phyloP scores from a whole-genome alignment of 2,329 filamentous ascomycete species.

The Phialophora tarda region DNA sequence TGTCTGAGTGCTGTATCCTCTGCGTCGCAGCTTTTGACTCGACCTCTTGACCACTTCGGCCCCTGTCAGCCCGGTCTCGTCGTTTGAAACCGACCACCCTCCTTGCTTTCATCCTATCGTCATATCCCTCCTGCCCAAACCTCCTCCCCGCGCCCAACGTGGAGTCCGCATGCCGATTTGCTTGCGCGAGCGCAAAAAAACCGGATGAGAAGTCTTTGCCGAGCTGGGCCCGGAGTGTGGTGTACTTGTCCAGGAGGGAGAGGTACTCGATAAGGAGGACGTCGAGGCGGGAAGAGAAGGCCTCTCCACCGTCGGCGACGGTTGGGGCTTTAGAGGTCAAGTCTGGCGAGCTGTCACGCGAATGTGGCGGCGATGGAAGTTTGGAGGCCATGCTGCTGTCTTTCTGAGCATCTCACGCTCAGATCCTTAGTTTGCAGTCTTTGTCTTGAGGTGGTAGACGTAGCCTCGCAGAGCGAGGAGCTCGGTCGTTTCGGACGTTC shows the following conservation, averaged over 20 bases:
- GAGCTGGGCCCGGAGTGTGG: conserved; percentile 35
- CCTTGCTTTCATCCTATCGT: conserved; percentile 57
- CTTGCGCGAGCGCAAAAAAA: conserved; percentile 55
- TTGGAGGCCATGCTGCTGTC: not conserved
- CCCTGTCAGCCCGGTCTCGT: conserved; percentile 35
- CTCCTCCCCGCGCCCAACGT: conserved; percentile 47
- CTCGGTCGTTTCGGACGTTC: conserved; percentile 31
- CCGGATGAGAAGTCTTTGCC: conserved; percentile 43
- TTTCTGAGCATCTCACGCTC: not conserved
- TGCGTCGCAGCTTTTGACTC: conserved; percentile 14
- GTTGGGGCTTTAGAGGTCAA: not conserved
- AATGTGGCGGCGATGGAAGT: conserved; percentile 31
- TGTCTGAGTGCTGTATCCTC: not conserved
- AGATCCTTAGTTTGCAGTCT: not conserved
- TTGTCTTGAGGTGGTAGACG: not conserved
- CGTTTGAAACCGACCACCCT: conserved; percentile 40
- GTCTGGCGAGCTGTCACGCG: conserved; percentile 19
- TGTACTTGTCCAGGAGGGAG: conserved; percentile 40
- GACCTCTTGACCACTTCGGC: conserved; percentile 20
- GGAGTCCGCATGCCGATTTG: conserved; percentile 54
- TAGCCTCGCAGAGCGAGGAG: conserved; percentile 15
- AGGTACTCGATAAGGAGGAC: conserved; percentile 39
- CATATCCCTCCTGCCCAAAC: conserved; percentile 57
- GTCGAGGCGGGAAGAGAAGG: conserved; percentile 33
- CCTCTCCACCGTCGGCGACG: not conserved